Conservation (phyloP, 495 filamentous ascomycete genomes). For the Penicillium canescens region DNA sequence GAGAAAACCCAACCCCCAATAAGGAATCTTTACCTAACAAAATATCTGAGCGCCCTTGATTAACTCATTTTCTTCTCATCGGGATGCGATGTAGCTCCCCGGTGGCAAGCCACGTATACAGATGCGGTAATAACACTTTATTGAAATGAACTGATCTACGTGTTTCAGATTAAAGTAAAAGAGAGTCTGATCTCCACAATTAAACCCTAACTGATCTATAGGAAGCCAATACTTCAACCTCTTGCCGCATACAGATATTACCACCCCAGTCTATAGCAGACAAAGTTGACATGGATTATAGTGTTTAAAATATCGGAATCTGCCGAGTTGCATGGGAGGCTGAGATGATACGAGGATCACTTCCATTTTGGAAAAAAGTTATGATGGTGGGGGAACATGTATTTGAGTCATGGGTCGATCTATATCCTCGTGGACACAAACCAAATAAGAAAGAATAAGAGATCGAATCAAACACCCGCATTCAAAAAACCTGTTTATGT, state of each 20-base stretch:
- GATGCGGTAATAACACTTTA: background rate
- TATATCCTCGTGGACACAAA: no score
- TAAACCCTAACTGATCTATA: background rate
- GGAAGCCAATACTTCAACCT: background rate
- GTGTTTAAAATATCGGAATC: constrained; percentile 23
- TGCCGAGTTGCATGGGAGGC: constrained; percentile 20
- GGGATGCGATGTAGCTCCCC: background rate
- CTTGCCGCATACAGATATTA: background rate
- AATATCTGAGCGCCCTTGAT: background rate
- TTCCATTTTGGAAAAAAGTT: background rate
- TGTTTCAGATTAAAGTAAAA: constrained; percentile 9
- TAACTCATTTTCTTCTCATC: background rate
- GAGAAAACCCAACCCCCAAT: constrained; percentile 1
- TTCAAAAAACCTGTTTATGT: background rate
- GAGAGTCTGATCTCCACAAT: background rate
- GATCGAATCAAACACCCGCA: background rate
- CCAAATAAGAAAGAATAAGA: background rate
- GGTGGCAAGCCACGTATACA: background rate
- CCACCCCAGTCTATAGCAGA: background rate
- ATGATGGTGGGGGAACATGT: background rate
- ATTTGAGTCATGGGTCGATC: background rate
- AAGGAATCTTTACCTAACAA: background rate
- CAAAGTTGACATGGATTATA: background rate
- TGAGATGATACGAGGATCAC: constrained; percentile 6
- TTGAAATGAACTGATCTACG: background rate